Evolutionary conservation across 2,329 filamentous ascomycete genomes (phyloP).

Genomic region (Xylaria sp.): DNA sequence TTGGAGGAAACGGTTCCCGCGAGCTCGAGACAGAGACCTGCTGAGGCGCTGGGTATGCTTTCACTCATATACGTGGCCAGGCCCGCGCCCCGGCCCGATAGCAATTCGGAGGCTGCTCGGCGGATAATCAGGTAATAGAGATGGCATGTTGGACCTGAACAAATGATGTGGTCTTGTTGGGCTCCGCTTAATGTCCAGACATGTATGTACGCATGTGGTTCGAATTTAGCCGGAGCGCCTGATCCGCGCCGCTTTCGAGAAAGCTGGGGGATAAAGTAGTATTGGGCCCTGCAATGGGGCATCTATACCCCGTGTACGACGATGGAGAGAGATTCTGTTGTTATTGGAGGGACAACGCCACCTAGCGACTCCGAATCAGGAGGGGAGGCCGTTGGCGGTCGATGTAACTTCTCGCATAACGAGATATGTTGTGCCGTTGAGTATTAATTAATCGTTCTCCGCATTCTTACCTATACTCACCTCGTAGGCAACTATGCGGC

Average conservation of each 20-base stretch:
- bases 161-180: conserved; percentile 38
- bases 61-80: conserved; percentile 39
- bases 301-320: conserved; percentile 1
- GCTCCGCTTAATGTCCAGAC: conserved; percentile 36
- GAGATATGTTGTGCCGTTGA: conserved; percentile 2
- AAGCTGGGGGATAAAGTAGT: conserved; percentile 32
- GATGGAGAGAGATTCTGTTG: not conserved
- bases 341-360: conserved; percentile 29
- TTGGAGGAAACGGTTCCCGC: conserved; percentile 21
- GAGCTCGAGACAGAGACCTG: conserved; percentile 18
- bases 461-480: not conserved
- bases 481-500: conserved; percentile 8
- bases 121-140: conserved; percentile 47
- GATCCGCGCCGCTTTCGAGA: conserved; percentile 34
- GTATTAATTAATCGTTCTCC: conserved; percentile 1
- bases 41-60: too few species aligned
- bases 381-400: conserved; percentile 4
- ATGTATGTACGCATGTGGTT: conserved; percentile 36
- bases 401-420: conserved; percentile 16
- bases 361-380: not conserved
- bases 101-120: conserved; percentile 40
- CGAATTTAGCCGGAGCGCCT: conserved; percentile 48
- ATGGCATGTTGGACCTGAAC: conserved; percentile 34
- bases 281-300: conserved; percentile 20
- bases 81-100: conserved; percentile 40